A percentile compares a stretch with the other conserved stretches of the same genome.
phyloP scores from a whole-genome alignment of 1,139 yeast genomes.

The Kluyveromyces sp. region DNA sequence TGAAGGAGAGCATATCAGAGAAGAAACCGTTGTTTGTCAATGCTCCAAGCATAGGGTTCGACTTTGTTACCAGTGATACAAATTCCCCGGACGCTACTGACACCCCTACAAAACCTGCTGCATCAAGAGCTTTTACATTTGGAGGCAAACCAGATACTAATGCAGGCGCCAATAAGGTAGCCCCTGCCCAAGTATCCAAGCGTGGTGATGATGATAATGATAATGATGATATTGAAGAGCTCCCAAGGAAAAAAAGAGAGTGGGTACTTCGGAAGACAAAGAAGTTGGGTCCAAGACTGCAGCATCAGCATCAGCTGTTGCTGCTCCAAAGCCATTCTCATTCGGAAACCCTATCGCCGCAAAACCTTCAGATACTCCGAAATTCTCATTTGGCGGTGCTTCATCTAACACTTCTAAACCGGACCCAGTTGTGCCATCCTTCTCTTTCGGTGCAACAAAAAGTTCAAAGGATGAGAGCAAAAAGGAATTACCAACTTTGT shows the following conservation, averaged over 20 bases:
- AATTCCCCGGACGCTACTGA: not conserved
- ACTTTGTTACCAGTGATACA: constrained; percentile 1
- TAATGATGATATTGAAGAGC: not conserved
- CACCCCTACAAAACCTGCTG: not conserved
- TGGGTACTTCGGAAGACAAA: not conserved
- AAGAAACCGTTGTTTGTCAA: not conserved
- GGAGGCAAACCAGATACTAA: not conserved
- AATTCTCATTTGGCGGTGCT: not conserved
- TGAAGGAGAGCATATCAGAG: not conserved
- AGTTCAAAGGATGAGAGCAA: not conserved
- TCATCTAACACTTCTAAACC: not conserved
- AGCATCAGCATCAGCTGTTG: no score
- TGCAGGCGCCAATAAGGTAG: not conserved
- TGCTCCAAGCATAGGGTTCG: constrained; percentile 4
- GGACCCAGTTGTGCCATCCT: not conserved
- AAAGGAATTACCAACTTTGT: no score
- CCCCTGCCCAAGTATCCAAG: not conserved
- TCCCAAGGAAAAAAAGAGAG: not conserved
- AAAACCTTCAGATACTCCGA: not conserved
- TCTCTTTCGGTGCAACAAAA: not conserved
- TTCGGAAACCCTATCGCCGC: not conserved
- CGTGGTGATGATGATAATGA: not conserved
- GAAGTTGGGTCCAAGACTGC: no score
- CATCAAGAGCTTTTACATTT: not conserved
- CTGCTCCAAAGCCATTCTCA: not conserved